Conservation (phyloP, 176 grass and related monocot species). For the Themeda triandra region DNA sequence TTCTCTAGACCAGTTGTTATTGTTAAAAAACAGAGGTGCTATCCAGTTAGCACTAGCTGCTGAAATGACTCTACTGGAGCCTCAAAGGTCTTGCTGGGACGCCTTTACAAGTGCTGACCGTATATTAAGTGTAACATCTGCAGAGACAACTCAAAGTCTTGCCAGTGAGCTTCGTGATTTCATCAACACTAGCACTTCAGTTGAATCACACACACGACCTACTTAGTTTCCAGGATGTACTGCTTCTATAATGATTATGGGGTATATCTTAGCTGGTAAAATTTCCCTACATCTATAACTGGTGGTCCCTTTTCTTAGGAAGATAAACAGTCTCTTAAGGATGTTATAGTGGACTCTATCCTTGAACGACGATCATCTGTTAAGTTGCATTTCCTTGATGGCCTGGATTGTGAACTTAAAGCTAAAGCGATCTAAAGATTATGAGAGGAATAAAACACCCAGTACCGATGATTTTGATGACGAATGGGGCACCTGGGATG, state of each 20-base stretch:
- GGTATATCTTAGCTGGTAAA: slow-evolving; percentile 92
- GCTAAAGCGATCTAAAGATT: slow-evolving; percentile 54
- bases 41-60: slow-evolving; percentile 76
- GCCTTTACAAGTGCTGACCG: slow-evolving; percentile 89
- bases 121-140: slow-evolving; percentile 82
- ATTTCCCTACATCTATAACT: slow-evolving; percentile 78
- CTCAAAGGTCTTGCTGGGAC: slow-evolving; percentile 73
- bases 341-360: slow-evolving; percentile 87
- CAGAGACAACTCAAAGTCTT: slow-evolving; percentile 85
- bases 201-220: slow-evolving; percentile 63
- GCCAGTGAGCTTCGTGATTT: slow-evolving; percentile 97
- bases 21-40: slow-evolving; percentile 70
- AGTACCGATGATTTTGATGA: slow-evolving; percentile 89
- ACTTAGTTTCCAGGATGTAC: slow-evolving; percentile 83
- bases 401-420: slow-evolving; percentile 74
- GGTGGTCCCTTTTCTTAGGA: slow-evolving; percentile 93
- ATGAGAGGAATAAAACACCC: slow-evolving; percentile 33
- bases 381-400: slow-evolving; percentile 68
- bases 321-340: slow-evolving; percentile 89
- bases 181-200: slow-evolving; percentile 81
- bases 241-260: slow-evolving; percentile 83
- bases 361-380: slow-evolving; percentile 68
- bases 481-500: slow-evolving; percentile 91
- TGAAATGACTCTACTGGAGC: slow-evolving; percentile 66
- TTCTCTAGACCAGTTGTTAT: slow-evolving; percentile 55